A percentile compares a stretch with the other conserved stretches of the same genome.
Conservation (phyloP, 2,329 filamentous ascomycete species). For the Fusarium sp. region DNA sequence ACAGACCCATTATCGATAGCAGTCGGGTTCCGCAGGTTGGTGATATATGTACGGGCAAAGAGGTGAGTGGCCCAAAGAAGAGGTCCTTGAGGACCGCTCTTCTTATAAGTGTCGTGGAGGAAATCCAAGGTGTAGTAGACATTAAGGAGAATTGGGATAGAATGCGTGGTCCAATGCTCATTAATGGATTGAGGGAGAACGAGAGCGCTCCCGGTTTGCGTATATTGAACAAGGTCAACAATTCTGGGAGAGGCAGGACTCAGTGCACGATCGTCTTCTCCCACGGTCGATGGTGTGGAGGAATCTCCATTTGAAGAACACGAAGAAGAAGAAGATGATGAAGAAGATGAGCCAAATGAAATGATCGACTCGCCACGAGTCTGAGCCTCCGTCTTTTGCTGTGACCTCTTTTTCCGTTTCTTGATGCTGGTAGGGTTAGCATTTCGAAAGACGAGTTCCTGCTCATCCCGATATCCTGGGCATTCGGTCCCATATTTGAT, state of each 20-base stretch:
- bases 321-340: slow-evolving; percentile 20
- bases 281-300: slow-evolving; percentile 21
- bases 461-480: slow-evolving; percentile 57
- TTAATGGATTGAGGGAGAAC: slow-evolving; percentile 44
- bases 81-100: slow-evolving; percentile 50
- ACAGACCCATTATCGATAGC: slow-evolving; percentile 46
- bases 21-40: slow-evolving; percentile 54
- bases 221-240: slow-evolving; percentile 24
- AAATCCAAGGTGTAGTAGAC: slow-evolving; percentile 56
- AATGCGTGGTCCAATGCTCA: slow-evolving; percentile 57
- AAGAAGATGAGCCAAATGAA: slow-evolving; percentile 13
- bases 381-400: slow-evolving; percentile 18
- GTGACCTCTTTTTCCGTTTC: slow-evolving; percentile 51
- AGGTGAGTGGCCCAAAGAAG: slow-evolving; percentile 58
- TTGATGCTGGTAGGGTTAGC: slow-evolving; percentile 48
- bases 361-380: slow-evolving; percentile 19
- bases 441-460: slow-evolving; percentile 58
- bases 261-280: slow-evolving; percentile 20
- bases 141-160: slow-evolving; percentile 56
- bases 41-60: slow-evolving; percentile 57
- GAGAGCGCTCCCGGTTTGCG: slow-evolving; percentile 13
- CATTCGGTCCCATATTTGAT: slow-evolving; percentile 58
- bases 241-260: slow-evolving; percentile 17
- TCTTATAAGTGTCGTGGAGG: slow-evolving; percentile 50
- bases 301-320: slow-evolving; percentile 22